Percentiles rank a stretch among this genome's conserved stretches.
Conservation (phyloP, 805 yeast species). For the Millerago galiae region DNA sequence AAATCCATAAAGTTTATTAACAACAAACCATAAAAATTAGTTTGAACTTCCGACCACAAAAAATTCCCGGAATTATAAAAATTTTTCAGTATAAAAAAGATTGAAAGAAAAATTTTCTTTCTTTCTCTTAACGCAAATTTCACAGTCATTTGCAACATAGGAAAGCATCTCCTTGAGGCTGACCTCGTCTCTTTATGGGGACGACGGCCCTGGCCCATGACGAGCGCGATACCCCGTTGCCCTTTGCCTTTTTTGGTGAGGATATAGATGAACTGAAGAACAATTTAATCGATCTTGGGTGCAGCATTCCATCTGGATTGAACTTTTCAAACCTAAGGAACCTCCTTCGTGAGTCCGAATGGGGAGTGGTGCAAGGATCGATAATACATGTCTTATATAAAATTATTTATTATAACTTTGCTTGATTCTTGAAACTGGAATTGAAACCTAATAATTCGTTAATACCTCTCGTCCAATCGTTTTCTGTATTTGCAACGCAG, state of each 20-base stretch:
- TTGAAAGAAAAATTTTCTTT: constrained; percentile 7
- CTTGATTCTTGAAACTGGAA: constrained; percentile 59
- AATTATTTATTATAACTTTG: constrained; percentile 11
- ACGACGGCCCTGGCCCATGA: constrained; percentile 58
- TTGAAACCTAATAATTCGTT: constrained; percentile 87
- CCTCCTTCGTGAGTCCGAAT: constrained; percentile 74
- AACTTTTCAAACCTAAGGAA: constrained; percentile 48
- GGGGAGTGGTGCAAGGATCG: constrained; percentile 54
- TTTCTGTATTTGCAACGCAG: constrained; percentile 77
- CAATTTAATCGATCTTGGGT: constrained; percentile 62
- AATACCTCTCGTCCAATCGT: constrained; percentile 90
- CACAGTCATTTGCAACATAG: constrained; percentile 56
- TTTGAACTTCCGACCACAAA: neutral
- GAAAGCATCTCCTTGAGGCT: constrained; percentile 66
- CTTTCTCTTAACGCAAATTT: constrained; percentile 44
- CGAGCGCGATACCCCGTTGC: constrained; percentile 46
- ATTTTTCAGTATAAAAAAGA: neutral
- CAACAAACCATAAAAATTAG: neutral
- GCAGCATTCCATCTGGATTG: constrained; percentile 57
- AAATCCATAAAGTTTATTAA: neutral
- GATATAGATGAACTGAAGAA: constrained; percentile 53
- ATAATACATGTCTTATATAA: constrained; percentile 25
- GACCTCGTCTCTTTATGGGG: constrained; percentile 33
- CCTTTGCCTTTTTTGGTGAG: constrained; percentile 11
- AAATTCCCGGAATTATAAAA: neutral